Conservation (phyloP, 441 rosid genomes). For the Arabidopsis lyrata region DNA sequence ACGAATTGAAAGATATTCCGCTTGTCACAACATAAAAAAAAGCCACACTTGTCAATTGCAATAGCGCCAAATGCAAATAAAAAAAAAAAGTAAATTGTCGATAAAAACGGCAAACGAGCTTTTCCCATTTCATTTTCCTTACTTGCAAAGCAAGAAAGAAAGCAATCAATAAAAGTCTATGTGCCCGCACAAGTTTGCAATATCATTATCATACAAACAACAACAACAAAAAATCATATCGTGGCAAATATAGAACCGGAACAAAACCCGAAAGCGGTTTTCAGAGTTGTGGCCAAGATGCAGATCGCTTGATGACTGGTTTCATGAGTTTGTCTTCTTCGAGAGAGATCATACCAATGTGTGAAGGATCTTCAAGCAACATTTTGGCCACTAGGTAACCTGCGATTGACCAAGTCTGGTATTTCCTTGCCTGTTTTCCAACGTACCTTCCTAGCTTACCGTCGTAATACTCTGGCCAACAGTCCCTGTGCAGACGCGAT, state of each 20-base stretch:
- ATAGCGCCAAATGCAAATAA: background rate
- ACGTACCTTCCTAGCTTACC: conserved; percentile 82
- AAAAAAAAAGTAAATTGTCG: background rate
- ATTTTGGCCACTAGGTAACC: conserved; percentile 96
- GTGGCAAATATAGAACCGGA: conserved; percentile 41
- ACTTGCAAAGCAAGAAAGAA: conserved; percentile 41
- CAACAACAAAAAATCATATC: conserved; percentile 33
- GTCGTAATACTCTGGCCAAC: conserved; percentile 97
- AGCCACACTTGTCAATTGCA: background rate
- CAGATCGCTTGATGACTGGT: conserved; percentile 81
- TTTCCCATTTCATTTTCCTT: conserved; percentile 24
- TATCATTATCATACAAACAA: conserved; percentile 55
- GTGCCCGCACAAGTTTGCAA: conserved; percentile 25
- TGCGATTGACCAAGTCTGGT: conserved; percentile 94
- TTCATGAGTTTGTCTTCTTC: conserved; percentile 98
- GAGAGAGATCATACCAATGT: conserved; percentile 90
- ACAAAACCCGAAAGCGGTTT: conserved; percentile 36
- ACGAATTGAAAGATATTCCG: too few relatives aligned
- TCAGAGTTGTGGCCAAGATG: conserved; percentile 81
- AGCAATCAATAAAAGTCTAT: conserved; percentile 38
- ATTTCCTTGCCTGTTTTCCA: conserved; percentile 89
- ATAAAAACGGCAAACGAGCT: conserved; percentile 30
- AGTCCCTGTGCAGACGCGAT: conserved; percentile 75
- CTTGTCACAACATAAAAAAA: background rate
- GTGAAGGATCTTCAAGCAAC: conserved; percentile 98